phyloP scores from a whole-genome alignment of 2,329 filamentous ascomycete species.

The Fusarium lyarnte region DNA sequence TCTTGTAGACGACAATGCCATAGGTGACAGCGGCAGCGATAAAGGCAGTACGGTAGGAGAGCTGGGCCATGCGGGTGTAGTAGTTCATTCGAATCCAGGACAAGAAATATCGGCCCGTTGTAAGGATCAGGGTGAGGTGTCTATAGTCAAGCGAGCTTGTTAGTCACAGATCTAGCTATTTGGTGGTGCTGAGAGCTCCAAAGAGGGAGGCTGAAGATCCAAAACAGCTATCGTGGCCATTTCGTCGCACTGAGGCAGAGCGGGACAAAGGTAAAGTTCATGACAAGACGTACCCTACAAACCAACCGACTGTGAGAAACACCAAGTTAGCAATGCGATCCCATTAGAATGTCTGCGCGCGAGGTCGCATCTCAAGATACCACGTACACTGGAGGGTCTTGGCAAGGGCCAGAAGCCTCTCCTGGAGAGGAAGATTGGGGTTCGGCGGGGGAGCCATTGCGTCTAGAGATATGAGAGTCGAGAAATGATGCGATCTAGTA shows the following conservation, averaged over 20 bases:
- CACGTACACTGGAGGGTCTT: conserved; percentile 91
- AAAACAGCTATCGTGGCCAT: conserved; percentile 29
- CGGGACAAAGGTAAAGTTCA: conserved; percentile 11
- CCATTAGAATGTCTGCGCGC: background rate
- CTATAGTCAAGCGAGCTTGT: conserved; percentile 56
- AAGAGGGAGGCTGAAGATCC: background rate
- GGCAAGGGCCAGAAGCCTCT: conserved; percentile 80
- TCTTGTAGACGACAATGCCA: conserved; percentile 99
- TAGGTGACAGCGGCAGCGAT: conserved; percentile 90
- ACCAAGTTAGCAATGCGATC: conserved; percentile 36
- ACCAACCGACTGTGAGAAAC: conserved; percentile 73
- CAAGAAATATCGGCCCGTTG: conserved; percentile 82
- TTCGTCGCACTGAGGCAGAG: conserved; percentile 11
- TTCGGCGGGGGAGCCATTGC: conserved; percentile 78
- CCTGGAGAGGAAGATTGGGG: conserved; percentile 72
- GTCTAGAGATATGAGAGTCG: conserved; percentile 11
- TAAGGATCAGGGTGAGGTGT: conserved; percentile 86
- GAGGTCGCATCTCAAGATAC: conserved; percentile 29
- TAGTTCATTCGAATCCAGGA: conserved; percentile 93
- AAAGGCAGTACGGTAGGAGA: conserved; percentile 92
- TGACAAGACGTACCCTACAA: conserved; percentile 73
- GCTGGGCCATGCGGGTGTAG: conserved; percentile 77
- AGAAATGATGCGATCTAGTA: background rate
- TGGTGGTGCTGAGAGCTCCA: background rate
- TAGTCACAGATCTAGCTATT: conserved; percentile 12